Base-by-base conservation (phyloP, 345 rosid genomes). In the Salix dunnii region DNA sequence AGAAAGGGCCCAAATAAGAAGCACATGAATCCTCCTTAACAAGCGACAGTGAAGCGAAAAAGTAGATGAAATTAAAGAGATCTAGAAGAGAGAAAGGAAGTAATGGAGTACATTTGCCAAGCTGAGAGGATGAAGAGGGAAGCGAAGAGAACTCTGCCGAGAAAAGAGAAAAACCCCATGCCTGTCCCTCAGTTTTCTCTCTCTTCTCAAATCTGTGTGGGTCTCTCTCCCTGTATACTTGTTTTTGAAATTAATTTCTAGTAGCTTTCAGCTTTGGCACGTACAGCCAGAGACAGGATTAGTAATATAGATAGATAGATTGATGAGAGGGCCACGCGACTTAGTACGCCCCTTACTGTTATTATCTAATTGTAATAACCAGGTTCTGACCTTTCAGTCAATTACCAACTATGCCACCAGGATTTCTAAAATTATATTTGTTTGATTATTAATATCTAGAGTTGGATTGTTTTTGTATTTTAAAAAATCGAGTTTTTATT, bases 91-190 rank as follows among this genome's bases (percentile, higher is more conserved):
- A 12, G 18, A 65, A 35, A 53, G 55, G 55, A 10, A 33, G 16
- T n/a, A 27, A 74, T 58, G 38, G 49, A 66, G 78, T 66, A 94
- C 97, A 91, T 92, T 83, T 92, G 96, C 94, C 96, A 91, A 74
- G 97, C 94, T 70, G 97, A 92, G 85, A 94, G 96, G 80, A 92
- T 87, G 84, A 94, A 94, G 78, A 92, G 77, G 71, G 97, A 92
- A 77, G 98, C 92, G 78, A 94, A 92, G 76, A 94, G 92, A 77
- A 94, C 91, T 80, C 98, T 86, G 73, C 98, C 98, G 67, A 89
- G 92, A 68, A 94, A 94, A 48, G 97, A 94, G 87, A 86, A 85
- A 87, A 92, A 94, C 74, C 98, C 98, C 98, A 94, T 94, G 28
- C 67, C 76, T 79, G 42, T 63, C 53, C 1, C 53, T 48, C 53